Conservation (phyloP, 192 early-diverging fungal species). For the Piromyces sp. region DNA sequence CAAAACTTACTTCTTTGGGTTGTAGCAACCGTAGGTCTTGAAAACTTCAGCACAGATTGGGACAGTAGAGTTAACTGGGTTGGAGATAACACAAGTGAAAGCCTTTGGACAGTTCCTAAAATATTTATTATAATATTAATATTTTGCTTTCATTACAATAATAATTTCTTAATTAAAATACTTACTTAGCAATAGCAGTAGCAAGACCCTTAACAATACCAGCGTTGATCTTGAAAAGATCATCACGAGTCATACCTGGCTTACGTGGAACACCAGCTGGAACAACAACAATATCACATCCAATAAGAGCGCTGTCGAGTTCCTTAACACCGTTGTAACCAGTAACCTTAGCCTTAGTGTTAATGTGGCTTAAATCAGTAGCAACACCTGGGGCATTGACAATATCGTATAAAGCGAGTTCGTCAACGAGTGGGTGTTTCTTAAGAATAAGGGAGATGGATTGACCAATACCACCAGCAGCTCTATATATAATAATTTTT, state of each 20-base stretch:
- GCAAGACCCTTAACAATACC: conserved; percentile 40
- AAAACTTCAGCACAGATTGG: conserved; percentile 46
- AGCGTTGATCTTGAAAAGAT: conserved; percentile 52
- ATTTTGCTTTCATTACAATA: not conserved
- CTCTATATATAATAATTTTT: not conserved
- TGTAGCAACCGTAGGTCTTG: conserved; percentile 33
- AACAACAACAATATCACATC: conserved; percentile 35
- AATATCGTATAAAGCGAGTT: conserved; percentile 41
- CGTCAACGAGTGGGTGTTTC: conserved; percentile 27
- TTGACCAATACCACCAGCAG: conserved; percentile 42
- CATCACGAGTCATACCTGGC: conserved; percentile 55
- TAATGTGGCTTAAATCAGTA: conserved; percentile 47
- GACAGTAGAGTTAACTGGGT: conserved; percentile 52
- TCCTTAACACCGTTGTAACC: conserved; percentile 33
- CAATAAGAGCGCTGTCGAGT: conserved; percentile 26
- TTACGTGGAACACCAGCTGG: conserved; percentile 49
- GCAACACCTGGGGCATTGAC: conserved; percentile 48
- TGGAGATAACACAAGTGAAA: conserved; percentile 42
- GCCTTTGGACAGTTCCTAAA: conserved; percentile 40
- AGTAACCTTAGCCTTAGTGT: conserved; percentile 29
- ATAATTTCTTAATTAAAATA: not conserved
- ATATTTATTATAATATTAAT: not conserved
- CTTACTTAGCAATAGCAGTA: conserved; percentile 34
- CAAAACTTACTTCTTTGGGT: conserved; percentile 35
- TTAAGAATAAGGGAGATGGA: conserved; percentile 44